Conservation (phyloP, 768 basidiomycete genomes). For the Termitomyces sp. region DNA sequence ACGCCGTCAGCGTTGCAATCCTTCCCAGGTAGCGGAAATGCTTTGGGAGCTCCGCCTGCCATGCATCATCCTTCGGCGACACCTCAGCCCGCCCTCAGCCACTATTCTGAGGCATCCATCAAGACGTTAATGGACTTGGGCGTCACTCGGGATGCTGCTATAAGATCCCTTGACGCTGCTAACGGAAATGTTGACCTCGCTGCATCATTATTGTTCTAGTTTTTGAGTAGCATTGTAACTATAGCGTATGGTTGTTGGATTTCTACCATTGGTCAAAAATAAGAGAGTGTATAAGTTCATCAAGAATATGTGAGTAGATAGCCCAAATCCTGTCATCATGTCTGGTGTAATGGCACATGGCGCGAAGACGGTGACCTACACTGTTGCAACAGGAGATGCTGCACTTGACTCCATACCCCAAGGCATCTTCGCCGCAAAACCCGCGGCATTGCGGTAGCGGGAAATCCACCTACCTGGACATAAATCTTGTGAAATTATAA, state of each 20-base stretch:
- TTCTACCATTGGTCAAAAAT: neutral
- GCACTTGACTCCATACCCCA: no score
- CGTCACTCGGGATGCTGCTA: constrained; percentile 69
- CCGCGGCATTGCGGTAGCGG: no score
- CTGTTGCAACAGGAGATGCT: no score
- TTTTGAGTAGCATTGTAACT: constrained; percentile 13
- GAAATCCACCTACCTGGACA: neutral
- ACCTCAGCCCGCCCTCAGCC: constrained; percentile 19
- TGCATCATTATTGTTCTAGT: constrained; percentile 76
- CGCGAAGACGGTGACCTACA: no score
- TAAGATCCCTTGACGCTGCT: constrained; percentile 69
- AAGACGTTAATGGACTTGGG: constrained; percentile 71
- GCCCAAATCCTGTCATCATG: neutral
- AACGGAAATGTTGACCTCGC: constrained; percentile 87
- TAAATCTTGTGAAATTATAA: neutral
- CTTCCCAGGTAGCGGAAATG: constrained; percentile 70
- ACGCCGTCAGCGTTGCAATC: constrained; percentile 9
- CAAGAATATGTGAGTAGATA: neutral
- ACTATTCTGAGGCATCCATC: constrained; percentile 58
- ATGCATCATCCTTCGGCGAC: constrained; percentile 16
- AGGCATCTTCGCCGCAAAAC: no score
- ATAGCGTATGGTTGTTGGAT: constrained; percentile 14
- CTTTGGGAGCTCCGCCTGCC: constrained; percentile 44
- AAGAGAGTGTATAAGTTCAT: neutral
- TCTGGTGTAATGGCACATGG: no score